Base-by-base conservation (phyloP, 768 basidiomycete species). In the Podaxis sp. region DNA sequence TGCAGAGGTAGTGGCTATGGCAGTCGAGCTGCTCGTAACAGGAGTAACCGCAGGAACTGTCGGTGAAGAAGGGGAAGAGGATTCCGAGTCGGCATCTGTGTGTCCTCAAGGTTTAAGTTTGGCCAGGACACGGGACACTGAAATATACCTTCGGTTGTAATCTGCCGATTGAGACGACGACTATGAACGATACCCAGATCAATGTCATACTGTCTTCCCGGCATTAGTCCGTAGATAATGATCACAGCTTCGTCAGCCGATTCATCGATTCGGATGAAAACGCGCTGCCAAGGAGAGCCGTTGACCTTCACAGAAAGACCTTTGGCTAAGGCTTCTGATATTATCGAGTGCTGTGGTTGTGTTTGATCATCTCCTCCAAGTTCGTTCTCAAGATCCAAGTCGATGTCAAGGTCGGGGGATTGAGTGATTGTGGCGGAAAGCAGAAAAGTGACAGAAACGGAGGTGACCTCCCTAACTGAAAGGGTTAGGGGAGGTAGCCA, bases 161-260 rank as follows among this genome's bases (percentile, higher is more conserved):
- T 85, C 68, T 89, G 87, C 59, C 81, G 82, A 42, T 84, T 78
- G 13, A 71, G 64, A 24, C 58, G 42, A 42, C 49, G 51, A 90
- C 77, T 39, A 68, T 86, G 86, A 7, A 88, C 84, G 36, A 96
- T 81, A 1, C 83, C 88, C 11, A 97, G 78, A 69, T 95, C 92
- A 57, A 97, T 87, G 69, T 97, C 94, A 68, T 97, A 97, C 71
- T 93, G 91, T 61, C 92, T 83, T 1, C 92, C 92, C 3, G 94
- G 95, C 79, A 91, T 84, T 52, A 98, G 80, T 1, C 93, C 93
- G 63, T 94, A 95, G 28, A 98, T 85, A 63, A 96, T 92, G 57
- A 97, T 93, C 61, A 96, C 86, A 0, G 93, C 95, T 70, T 96
- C 91, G 67, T 96, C 94, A 0, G 83, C 81, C 58, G 86, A 84